Evolutionary conservation across 441 rosid species (phyloP).

Genomic region (Gossypium schwendimanii): DNA sequence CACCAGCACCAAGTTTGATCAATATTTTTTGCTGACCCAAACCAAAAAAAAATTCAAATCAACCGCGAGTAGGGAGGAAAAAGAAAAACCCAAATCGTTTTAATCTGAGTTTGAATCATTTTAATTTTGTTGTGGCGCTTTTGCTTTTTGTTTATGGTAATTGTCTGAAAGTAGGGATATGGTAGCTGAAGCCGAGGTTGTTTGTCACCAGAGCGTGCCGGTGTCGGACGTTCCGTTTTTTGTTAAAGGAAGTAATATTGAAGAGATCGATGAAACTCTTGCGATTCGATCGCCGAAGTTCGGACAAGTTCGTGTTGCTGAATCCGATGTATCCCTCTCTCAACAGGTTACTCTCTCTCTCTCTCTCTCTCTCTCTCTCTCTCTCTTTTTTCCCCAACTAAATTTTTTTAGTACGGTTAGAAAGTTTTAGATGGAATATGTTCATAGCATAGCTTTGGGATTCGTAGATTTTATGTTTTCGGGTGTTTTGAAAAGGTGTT

Average conservation of each 20-base stretch:
- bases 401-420: neutral
- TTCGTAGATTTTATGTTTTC: neutral
- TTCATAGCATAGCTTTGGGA: neutral
- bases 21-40: neutral
- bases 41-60: neutral
- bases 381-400: neutral
- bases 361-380: too few species aligned
- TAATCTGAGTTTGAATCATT: conserved; percentile 4
- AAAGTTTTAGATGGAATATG: neutral
- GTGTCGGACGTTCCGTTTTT: conserved; percentile 42
- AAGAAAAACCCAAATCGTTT: neutral
- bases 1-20: neutral
- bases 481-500: neutral
- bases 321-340: conserved; percentile 27
- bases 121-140: neutral
- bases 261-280: conserved; percentile 35
- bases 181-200: conserved; percentile 57
- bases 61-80: neutral
- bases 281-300: conserved; percentile 25
- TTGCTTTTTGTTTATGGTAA: conserved; percentile 18
- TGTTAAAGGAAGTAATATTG: conserved; percentile 21
- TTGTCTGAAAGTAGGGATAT: conserved; percentile 21
- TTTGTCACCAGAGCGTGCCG: conserved; percentile 42
- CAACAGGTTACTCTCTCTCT: conserved; percentile 27
- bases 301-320: conserved; percentile 30